Conservation (phyloP, 257 asterid species). For the Lycium ferocissimum region DNA sequence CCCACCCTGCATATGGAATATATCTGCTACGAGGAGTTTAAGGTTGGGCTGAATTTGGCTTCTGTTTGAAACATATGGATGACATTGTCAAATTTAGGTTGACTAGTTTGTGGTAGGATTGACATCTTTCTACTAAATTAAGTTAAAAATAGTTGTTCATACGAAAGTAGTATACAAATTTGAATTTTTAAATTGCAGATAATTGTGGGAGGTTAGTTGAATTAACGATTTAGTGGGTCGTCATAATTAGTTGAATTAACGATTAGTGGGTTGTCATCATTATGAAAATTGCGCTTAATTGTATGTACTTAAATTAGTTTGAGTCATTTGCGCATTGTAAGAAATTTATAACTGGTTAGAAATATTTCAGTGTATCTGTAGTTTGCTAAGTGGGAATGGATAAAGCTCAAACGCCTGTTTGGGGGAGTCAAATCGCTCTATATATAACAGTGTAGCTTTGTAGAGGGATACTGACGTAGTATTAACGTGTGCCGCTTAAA, state of each 20-base stretch:
- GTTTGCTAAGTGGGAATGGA: neutral
- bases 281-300: neutral
- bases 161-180: neutral
- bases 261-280: neutral
- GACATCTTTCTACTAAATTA: neutral
- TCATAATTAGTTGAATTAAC: neutral
- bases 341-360: neutral
- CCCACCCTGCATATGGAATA: neutral
- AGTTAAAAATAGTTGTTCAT: neutral
- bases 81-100: neutral
- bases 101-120: neutral
- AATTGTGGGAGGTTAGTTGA: neutral
- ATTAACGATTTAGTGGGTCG: neutral
- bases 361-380: neutral
- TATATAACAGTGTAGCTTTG: too few species aligned
- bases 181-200: constrained; percentile 14
- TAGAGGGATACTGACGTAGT: neutral
- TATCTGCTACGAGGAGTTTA: neutral
- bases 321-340: neutral
- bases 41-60: constrained; percentile 24
- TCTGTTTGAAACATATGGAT: neutral
- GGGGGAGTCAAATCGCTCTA: neutral
- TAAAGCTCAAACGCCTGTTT: neutral
- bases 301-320: neutral
- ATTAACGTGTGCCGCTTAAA: neutral